Percentiles rank a stretch among this genome's conserved stretches.
phyloP scores from a whole-genome alignment of 371 early-diverging fungal genomes.

The Mycotypha africana region DNA sequence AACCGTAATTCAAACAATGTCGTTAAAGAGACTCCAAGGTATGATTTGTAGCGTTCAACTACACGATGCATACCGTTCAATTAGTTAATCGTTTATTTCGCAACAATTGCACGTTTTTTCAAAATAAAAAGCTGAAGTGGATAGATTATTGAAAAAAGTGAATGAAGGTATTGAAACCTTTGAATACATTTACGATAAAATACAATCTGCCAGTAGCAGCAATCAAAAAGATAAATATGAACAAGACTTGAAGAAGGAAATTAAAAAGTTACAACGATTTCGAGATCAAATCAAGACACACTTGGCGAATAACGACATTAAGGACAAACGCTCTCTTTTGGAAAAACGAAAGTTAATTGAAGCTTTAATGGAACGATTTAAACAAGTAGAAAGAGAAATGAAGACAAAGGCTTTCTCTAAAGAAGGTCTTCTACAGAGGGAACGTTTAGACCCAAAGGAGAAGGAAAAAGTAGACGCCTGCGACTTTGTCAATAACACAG shows the following conservation, averaged over 20 bases:
- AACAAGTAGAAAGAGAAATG: slow-evolving; percentile 95
- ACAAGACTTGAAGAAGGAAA: slow-evolving; percentile 94
- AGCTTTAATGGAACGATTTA: slow-evolving; percentile 97
- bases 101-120: no score
- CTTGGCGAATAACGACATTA: slow-evolving; percentile 89
- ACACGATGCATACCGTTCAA: no score
- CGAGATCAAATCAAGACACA: slow-evolving; percentile 97
- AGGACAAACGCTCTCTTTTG: slow-evolving; percentile 87
- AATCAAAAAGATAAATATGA: slow-evolving; percentile 97
- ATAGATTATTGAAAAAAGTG: slow-evolving; percentile 92
- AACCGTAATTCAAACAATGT: no score
- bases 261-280: slow-evolving; percentile 93
- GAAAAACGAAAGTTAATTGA: slow-evolving; percentile 94
- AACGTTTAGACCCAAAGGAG: slow-evolving; percentile 90
- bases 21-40: no score
- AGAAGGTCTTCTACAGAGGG: slow-evolving; percentile 84
- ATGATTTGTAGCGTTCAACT: no score
- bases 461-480: slow-evolving; percentile 81
- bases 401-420: slow-evolving; percentile 97
- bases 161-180: slow-evolving; percentile 94
- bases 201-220: slow-evolving; percentile 70
- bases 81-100: no score
- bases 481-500: slow-evolving; percentile 79
- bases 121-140: slow-evolving; percentile 43
- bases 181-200: slow-evolving; percentile 87